Base-by-base conservation (phyloP, 495 filamentous ascomycete genomes). In the Annulohypoxylon bovei region DNA sequence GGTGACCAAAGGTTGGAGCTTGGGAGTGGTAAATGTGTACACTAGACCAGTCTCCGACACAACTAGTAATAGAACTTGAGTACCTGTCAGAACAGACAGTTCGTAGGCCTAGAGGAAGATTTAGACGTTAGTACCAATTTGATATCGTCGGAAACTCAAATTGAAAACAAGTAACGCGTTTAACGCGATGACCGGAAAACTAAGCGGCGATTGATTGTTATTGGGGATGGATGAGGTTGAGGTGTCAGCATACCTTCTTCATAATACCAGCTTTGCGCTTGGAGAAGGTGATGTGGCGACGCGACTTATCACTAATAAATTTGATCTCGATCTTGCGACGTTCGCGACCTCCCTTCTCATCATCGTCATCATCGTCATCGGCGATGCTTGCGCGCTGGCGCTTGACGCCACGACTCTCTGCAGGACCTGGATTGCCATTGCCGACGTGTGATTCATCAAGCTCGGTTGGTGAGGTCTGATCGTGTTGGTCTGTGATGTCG, bases 251-350 rank as follows among this genome's bases (percentile, higher is more conserved):
- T 80, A 98, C 95, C 94, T 99, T 99, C 88, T 99, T 99, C 95
- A 99, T 99, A 83, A 99, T 99, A 76, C 95, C 95, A 64, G 95
- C 95, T 88, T 99, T 99, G 80, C 95, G 94, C 90, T 99, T 99
- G 70, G 96, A 98, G 82, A 99, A 99, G 70, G 95, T 99, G 80
- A 99, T 99, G 85, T 99, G 95, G 62, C 95, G 92, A 85, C 95
- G 94, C 84, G 95, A 98, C 87, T 99, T 99, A 84, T 99, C 95
- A 81, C 94, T 94, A 78, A 99, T 99, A 83, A 99, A 99, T 88
- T 99, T 99, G 85, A 99, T 99, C 84, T 99, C 95, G 75, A 99
- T 99, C 90, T 99, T 99, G 80, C 95, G 88, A 76, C 95, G 90
- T 88, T 99, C 95, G 85, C 95, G 96, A 77, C 94, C 93, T 61